These are phyloP conservation scores for Fusarium albidum DNA, from an alignment of 2,329 filamentous ascomycete species.

Conservation along the genomic window DNA sequence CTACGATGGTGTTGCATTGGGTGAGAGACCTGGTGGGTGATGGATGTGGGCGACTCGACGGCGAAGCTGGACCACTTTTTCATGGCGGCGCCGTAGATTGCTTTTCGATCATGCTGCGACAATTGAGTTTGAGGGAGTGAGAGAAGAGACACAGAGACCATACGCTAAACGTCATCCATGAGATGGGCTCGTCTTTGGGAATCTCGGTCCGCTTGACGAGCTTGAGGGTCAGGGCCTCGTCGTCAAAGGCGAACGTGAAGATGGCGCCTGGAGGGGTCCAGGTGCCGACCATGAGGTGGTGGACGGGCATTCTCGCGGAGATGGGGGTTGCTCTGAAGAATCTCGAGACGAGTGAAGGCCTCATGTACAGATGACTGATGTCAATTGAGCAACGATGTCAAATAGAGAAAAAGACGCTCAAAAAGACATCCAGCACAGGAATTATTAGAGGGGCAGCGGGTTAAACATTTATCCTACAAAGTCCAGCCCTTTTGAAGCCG, in stretches of 20 bases:
- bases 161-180: slow-evolving; percentile 92
- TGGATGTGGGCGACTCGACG: slow-evolving; percentile 78
- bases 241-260: slow-evolving; percentile 88
- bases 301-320: slow-evolving; percentile 69
- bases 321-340: slow-evolving; percentile 24
- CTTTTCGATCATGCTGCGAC: slow-evolving; percentile 77
- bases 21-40: slow-evolving; percentile 77
- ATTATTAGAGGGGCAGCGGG: slow-evolving; percentile 30
- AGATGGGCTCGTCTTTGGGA: slow-evolving; percentile 84
- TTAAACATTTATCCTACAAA: slow-evolving; percentile 41
- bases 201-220: slow-evolving; percentile 84
- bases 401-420: background rate
- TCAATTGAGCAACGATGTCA: background rate
- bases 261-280: slow-evolving; percentile 92
- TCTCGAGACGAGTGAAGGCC: slow-evolving; percentile 20
- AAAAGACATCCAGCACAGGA: slow-evolving; percentile 3
- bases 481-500: slow-evolving; percentile 7
- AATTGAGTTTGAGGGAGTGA: background rate
- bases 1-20: slow-evolving; percentile 79
- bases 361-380: slow-evolving; percentile 4
- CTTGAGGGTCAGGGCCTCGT: slow-evolving; percentile 76
- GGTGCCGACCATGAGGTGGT: slow-evolving; percentile 91
- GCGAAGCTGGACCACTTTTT: slow-evolving; percentile 91
- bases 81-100: slow-evolving; percentile 90
- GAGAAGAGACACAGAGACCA: slow-evolving; percentile 45